Conservation (phyloP, 176 grass and related monocot species). For the Stipa capillata region DNA sequence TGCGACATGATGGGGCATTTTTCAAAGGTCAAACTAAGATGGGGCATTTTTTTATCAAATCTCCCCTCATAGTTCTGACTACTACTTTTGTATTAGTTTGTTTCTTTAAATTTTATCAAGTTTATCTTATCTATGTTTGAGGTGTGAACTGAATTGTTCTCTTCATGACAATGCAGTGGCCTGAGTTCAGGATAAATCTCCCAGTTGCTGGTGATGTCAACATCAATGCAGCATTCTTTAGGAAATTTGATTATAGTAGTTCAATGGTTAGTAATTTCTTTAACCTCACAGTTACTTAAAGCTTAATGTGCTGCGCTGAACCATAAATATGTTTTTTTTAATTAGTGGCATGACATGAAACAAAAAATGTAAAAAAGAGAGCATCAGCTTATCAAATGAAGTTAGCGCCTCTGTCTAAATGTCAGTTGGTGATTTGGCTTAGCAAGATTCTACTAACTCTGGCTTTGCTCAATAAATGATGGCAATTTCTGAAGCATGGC, state of each 20-base stretch:
- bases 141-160: slow-evolving; percentile 7
- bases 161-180: slow-evolving; percentile 60
- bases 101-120: slow-evolving; percentile 2
- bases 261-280: slow-evolving; percentile 56
- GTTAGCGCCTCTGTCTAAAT: not conserved
- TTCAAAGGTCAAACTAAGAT: too few relatives aligned
- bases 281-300: not conserved
- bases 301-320: not conserved
- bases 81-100: not conserved
- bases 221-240: slow-evolving; percentile 82
- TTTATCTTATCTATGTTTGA: not conserved
- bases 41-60: too few relatives aligned
- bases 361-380: not conserved
- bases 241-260: slow-evolving; percentile 89
- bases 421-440: not conserved
- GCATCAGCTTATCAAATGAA: not conserved
- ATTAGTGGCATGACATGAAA: not conserved
- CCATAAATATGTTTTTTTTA: not conserved
- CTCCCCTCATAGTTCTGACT: not conserved
- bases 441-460: not conserved
- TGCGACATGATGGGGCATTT: too few relatives aligned
- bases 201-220: slow-evolving; percentile 68
- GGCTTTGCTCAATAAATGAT: not conserved
- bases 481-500: not conserved
- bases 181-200: slow-evolving; percentile 66